These are phyloP conservation scores for Fusarium bulbicola DNA, from an alignment of 2,329 filamentous ascomycete genomes.

Conservation along the genomic window DNA sequence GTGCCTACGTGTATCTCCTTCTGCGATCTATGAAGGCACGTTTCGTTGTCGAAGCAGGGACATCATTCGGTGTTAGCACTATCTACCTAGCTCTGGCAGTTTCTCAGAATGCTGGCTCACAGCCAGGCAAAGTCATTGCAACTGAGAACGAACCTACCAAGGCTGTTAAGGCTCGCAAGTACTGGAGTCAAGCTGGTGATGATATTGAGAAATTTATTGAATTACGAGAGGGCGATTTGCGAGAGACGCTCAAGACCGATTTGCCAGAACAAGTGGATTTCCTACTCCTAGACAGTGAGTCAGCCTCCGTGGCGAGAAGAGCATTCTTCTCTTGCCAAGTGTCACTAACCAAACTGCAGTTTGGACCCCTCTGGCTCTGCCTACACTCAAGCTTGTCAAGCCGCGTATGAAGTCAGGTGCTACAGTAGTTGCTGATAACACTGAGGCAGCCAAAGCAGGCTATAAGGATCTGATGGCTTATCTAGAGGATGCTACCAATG, in stretches of 20 bases:
- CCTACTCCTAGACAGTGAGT: slow-evolving; percentile 69
- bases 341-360: slow-evolving; percentile 49
- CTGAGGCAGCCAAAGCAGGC: slow-evolving; percentile 46
- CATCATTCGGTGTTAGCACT: slow-evolving; percentile 69
- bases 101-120: slow-evolving; percentile 52
- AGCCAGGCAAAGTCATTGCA: slow-evolving; percentile 58
- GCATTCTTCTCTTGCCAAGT: not conserved
- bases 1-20: slow-evolving; percentile 64
- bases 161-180: slow-evolving; percentile 57
- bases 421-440: slow-evolving; percentile 61
- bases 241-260: slow-evolving; percentile 59
- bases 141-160: slow-evolving; percentile 68
- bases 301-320: too few relatives aligned
- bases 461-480: slow-evolving; percentile 60
- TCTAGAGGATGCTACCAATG: slow-evolving; percentile 55
- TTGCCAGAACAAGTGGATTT: slow-evolving; percentile 63
- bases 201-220: slow-evolving; percentile 62
- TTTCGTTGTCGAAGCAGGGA: slow-evolving; percentile 67
- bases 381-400: slow-evolving; percentile 58
- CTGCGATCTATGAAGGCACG: slow-evolving; percentile 57
- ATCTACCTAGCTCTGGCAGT: slow-evolving; percentile 70
- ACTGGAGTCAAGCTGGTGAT: slow-evolving; percentile 63
- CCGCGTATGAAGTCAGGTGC: slow-evolving; percentile 57
- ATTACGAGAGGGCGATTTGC: slow-evolving; percentile 65
- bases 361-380: slow-evolving; percentile 64